These are phyloP conservation scores for Botryotinia narcissicola DNA, from an alignment of 2,329 filamentous ascomycete genomes.

Conservation along the genomic window DNA sequence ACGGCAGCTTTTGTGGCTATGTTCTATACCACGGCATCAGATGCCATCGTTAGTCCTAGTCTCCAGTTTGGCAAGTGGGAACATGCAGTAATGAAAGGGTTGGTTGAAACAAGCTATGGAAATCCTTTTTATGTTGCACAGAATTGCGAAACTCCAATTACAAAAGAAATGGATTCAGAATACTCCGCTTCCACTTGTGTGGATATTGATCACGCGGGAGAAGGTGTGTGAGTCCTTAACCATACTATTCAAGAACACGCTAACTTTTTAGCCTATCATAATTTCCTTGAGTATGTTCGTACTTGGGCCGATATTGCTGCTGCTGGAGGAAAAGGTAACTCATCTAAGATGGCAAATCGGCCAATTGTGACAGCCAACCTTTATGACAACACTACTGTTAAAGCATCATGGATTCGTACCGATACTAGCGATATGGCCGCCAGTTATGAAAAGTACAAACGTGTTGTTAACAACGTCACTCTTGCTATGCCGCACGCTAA, in stretches of 20 bases:
- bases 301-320: conserved; percentile 52
- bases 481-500: conserved; percentile 73
- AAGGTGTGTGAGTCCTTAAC: conserved; percentile 42
- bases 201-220: conserved; percentile 66
- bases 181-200: conserved; percentile 57
- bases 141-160: conserved; percentile 62
- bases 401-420: conserved; percentile 65
- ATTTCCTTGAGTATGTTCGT: conserved; percentile 60
- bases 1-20: conserved; percentile 63
- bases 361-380: conserved; percentile 62
- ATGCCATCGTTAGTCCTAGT: conserved; percentile 72
- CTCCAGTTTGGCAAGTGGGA: conserved; percentile 58
- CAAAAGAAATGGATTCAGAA: conserved; percentile 40
- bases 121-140: conserved; percentile 56
- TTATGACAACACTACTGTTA: conserved; percentile 70
- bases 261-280: conserved; percentile 54
- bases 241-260: neutral
- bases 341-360: conserved; percentile 46
- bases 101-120: conserved; percentile 60
- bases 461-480: conserved; percentile 72
- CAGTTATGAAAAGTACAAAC: conserved; percentile 48
- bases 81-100: conserved; percentile 49
- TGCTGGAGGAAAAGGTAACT: conserved; percentile 44
- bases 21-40: conserved; percentile 74
- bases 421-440: conserved; percentile 51